These are phyloP conservation scores for Sphenostylis stenocarpa DNA, from an alignment of 306 rosid species.

Conservation along the genomic window DNA sequence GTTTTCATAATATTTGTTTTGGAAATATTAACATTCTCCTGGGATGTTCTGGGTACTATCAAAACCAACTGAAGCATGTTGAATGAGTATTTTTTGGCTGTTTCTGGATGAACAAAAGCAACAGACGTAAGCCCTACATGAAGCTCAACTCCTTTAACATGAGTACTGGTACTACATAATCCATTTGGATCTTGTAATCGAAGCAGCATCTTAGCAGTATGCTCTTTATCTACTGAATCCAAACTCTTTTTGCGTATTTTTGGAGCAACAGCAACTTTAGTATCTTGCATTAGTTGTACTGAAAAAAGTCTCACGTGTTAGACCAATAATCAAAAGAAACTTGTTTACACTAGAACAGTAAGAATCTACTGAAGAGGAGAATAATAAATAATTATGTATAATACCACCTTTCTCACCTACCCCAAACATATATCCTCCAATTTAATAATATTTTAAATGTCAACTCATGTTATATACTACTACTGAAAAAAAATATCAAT, in stretches of 20 bases:
- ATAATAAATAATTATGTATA: slow-evolving; percentile 20
- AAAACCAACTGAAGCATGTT: slow-evolving; percentile 67
- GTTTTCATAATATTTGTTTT: slow-evolving; percentile 51
- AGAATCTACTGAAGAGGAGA: slow-evolving; percentile 14
- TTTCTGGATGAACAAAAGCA: slow-evolving; percentile 84
- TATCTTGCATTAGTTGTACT: slow-evolving; percentile 90
- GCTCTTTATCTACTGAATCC: slow-evolving; percentile 41
- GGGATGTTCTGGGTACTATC: slow-evolving; percentile 59
- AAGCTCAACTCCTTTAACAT: slow-evolving; percentile 56
- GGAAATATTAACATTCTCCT: slow-evolving; percentile 49
- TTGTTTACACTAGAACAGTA: slow-evolving; percentile 4
- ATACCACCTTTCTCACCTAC: slow-evolving; percentile 16
- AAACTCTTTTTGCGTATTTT: slow-evolving; percentile 62
- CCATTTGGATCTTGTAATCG: slow-evolving; percentile 71
- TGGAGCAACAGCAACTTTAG: slow-evolving; percentile 92
- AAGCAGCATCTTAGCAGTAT: slow-evolving; percentile 59
- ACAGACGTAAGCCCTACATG: slow-evolving; percentile 75
- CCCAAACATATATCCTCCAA: slow-evolving; percentile 27
- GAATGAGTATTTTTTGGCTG: slow-evolving; percentile 63
- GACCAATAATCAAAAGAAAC: slow-evolving; percentile 29
- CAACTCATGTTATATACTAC: slow-evolving; percentile 1
- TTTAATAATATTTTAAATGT: neutral
- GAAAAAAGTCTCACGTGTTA: slow-evolving; percentile 41
- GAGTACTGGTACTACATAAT: slow-evolving; percentile 50
- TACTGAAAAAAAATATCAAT: slow-evolving; percentile 10